Evolutionary conservation across 2,329 filamentous ascomycete species (phyloP).

Genomic region (Beauveria sp.): DNA sequence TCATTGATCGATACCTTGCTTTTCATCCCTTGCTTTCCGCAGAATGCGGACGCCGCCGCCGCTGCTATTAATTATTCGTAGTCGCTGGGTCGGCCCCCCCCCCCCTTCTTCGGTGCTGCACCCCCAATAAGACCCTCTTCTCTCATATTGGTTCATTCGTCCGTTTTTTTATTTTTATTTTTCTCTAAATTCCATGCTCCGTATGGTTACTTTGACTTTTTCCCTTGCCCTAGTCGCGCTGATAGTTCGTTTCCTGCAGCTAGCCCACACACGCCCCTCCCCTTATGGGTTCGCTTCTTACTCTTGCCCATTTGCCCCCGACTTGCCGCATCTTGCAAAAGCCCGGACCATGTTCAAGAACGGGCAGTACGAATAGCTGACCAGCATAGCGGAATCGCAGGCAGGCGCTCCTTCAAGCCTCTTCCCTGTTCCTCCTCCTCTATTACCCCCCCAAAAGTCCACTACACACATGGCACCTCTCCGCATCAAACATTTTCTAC

Average conservation of each 20-base stretch:
- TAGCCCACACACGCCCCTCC: background rate
- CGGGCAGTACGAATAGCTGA: background rate
- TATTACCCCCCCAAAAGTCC: background rate
- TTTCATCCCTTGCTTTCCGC: no score
- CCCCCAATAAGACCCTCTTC: background rate
- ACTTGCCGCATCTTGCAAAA: background rate
- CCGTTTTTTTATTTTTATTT: background rate
- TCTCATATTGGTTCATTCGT: background rate
- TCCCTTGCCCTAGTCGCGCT: background rate
- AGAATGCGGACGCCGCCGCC: background rate
- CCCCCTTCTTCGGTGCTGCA: background rate
- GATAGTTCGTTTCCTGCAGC: background rate
- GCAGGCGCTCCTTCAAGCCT: background rate
- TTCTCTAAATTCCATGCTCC: background rate
- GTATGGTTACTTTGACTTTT: no score
- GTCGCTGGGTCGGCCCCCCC: no score
- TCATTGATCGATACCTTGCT: no score
- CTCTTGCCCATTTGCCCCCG: constrained; percentile 3
- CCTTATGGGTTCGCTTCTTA: background rate
- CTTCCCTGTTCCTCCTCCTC: background rate
- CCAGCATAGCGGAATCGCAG: background rate
- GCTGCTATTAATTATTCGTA: no score
- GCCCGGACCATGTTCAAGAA: background rate
- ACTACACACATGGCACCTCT: constrained; percentile 4
- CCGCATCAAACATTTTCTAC: background rate